Conservation (phyloP, 2,329 filamentous ascomycete species). For the Phyllosticta citriasiana region DNA sequence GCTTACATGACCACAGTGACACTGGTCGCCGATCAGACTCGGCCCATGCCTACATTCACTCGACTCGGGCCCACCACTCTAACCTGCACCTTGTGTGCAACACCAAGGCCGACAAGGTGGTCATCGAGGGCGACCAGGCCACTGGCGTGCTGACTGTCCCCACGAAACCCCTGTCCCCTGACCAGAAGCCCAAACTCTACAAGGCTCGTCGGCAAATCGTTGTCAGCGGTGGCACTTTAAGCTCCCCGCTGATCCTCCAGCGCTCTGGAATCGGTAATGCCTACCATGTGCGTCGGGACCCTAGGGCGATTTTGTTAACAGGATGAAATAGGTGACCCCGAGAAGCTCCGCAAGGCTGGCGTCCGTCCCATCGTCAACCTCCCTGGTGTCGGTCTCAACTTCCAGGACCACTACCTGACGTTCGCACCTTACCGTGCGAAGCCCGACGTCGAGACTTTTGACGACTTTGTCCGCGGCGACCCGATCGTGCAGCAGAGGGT, state of each 20-base stretch:
- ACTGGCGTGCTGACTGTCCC: slow-evolving; percentile 61
- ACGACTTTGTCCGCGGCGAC: slow-evolving; percentile 68
- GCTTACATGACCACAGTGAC: slow-evolving; percentile 21
- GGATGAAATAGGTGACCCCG: slow-evolving; percentile 44
- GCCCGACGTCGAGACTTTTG: slow-evolving; percentile 66
- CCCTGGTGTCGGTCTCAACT: slow-evolving; percentile 64
- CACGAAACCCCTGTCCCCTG: slow-evolving; percentile 57
- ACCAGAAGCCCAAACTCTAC: slow-evolving; percentile 47
- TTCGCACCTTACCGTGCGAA: slow-evolving; percentile 64
- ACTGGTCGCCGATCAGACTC: slow-evolving; percentile 65
- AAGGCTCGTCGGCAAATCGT: slow-evolving; percentile 65
- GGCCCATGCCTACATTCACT: slow-evolving; percentile 69
- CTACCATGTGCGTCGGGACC: slow-evolving; percentile 5
- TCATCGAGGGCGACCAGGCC: slow-evolving; percentile 61
- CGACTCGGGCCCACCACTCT: slow-evolving; percentile 57
- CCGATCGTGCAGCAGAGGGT: slow-evolving; percentile 63
- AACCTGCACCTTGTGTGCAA: slow-evolving; percentile 66
- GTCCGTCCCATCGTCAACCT: slow-evolving; percentile 61
- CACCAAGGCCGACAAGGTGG: slow-evolving; percentile 68
- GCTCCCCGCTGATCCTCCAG: slow-evolving; percentile 65
- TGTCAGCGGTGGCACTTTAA: slow-evolving; percentile 61
- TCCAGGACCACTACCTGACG: slow-evolving; percentile 55
- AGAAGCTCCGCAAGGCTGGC: slow-evolving; percentile 58
- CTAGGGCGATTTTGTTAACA: neutral
- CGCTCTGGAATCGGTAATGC: slow-evolving; percentile 53